Percentiles rank a stretch among this genome's conserved stretches.
phyloP scores from a whole-genome alignment of 148 eudicot genomes.

The Mesembryanthemum crystallinum region DNA sequence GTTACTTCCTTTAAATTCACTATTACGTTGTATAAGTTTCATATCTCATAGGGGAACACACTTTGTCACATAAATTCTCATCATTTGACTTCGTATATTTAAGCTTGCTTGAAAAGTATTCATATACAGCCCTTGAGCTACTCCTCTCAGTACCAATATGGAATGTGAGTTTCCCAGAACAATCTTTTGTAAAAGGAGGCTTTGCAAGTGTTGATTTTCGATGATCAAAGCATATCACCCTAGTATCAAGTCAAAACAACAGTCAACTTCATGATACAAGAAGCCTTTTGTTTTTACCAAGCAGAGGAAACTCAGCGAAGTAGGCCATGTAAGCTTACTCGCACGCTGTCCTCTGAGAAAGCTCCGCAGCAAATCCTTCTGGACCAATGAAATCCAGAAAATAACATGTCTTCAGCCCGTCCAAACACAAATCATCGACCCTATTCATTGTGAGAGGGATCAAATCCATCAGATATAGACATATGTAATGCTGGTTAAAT shows the following conservation, averaged over 20 bases:
- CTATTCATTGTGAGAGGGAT: slow-evolving; percentile 28
- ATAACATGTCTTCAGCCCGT: slow-evolving; percentile 71
- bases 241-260: slow-evolving; percentile 23
- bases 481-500: background rate
- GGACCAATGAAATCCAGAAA: slow-evolving; percentile 87
- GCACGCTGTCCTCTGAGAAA: slow-evolving; percentile 52
- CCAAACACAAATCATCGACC: slow-evolving; percentile 64
- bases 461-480: slow-evolving; percentile 1
- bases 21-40: background rate
- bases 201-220: slow-evolving; percentile 45
- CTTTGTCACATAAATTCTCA: slow-evolving; percentile 33
- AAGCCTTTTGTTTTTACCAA: background rate
- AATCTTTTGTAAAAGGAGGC: slow-evolving; percentile 34
- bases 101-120: slow-evolving; percentile 53
- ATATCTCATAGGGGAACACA: background rate
- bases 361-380: slow-evolving; percentile 53
- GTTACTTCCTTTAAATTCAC: background rate
- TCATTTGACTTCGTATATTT: slow-evolving; percentile 27
- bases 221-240: slow-evolving; percentile 78
- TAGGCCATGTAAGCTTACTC: slow-evolving; percentile 44
- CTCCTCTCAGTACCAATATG: slow-evolving; percentile 64
- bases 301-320: background rate
- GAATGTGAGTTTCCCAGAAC: slow-evolving; percentile 41
- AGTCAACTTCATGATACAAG: slow-evolving; percentile 9
- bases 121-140: slow-evolving; percentile 72